Evolutionary conservation across 108 stramenopile species (phyloP), one percentile per base, ranked within the genome.

Genomic region (Fragilariopsis cylindrus): DNA sequence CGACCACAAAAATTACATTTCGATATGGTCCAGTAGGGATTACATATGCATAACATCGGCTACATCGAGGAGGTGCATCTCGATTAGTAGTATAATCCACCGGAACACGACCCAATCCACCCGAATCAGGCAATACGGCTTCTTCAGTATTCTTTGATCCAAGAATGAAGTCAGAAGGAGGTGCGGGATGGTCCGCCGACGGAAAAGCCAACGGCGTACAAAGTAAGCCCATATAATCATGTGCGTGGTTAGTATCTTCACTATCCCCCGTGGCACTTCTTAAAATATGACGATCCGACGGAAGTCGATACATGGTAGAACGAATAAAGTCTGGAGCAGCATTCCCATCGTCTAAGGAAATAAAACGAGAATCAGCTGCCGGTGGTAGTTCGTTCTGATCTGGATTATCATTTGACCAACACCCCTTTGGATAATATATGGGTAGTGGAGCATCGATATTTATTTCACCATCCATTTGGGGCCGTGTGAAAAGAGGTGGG

Each of bases 1-100:
- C 62, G 42, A 4, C 46, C 43, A 75, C 90, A 93, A 60, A 94
- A 80, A 65, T 82, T 88, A 63, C 92, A 94, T 68, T 71, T 76
- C 8, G 62, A 55, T 6, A 45, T 16, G 15, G 60, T 55, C 76
- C 88, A 93, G 70, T 85, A 94, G 21, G 92, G 86, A 81, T 90
- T 93, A 82, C 85, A 78, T 95, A 95, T 60, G 89, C 92, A 42
- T 75, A 50, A 69, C 94, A 95, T 49, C 79, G 71, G 55, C 57
- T 55, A 65, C 94, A 95, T 18, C 92, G 82, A 3, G 89, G 90
- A 41, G 89, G 88, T 16, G 81, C 60, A n/a, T 74, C 19, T 9
- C 44, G 56, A 45, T 71, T 71, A 11, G 76, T 81, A 2, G 75
- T 55, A 43, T 49, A 71, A 53, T 85, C 73, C 15, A 87, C 80